Evolutionary conservation across 2,329 filamentous ascomycete species (phyloP).

Genomic region (Hypoxylon sp.): DNA sequence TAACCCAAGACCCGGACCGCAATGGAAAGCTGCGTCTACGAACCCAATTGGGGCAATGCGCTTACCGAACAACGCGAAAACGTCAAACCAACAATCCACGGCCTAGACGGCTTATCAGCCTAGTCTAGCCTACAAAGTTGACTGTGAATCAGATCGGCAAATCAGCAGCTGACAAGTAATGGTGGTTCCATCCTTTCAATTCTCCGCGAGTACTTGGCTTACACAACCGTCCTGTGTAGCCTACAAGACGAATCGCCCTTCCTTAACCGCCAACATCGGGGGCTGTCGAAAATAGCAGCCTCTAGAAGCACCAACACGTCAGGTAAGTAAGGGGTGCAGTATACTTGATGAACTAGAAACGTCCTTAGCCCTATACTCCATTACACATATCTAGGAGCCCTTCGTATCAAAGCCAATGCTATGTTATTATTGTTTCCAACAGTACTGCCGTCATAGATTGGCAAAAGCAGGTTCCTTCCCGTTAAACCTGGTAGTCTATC

Average conservation of each 20-base stretch:
- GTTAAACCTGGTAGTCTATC: constrained; percentile 32
- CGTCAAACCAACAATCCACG: constrained; percentile 32
- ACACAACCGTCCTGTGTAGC: constrained; percentile 32
- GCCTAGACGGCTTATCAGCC: constrained; percentile 13
- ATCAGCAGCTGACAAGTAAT: constrained; percentile 42
- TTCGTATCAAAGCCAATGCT: constrained; percentile 8
- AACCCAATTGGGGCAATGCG: constrained; percentile 30
- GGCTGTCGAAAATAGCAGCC: constrained; percentile 25
- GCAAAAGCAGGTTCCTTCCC: constrained; percentile 42
- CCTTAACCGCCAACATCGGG: constrained; percentile 19
- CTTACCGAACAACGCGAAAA: constrained; percentile 39
- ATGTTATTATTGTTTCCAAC: constrained; percentile 11
- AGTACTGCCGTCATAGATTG: constrained; percentile 39
- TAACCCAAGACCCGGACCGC: constrained; percentile 31
- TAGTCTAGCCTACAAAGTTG: constrained; percentile 14
- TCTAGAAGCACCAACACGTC: constrained; percentile 4
- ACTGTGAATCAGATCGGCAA: constrained; percentile 28
- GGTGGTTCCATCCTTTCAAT: constrained; percentile 20
- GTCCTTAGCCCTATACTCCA: neutral
- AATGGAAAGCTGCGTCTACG: constrained; percentile 42
- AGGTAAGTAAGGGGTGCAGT: constrained; percentile 19
- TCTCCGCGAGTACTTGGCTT: constrained; percentile 20
- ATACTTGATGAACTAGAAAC: constrained; percentile 9
- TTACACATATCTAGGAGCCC: constrained; percentile 1
- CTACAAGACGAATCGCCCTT: constrained; percentile 20